Percentiles rank a stretch among this genome's conserved stretches.
phyloP scores from a whole-genome alignment of 768 basidiomycete species.

The Agrocybe pediades region DNA sequence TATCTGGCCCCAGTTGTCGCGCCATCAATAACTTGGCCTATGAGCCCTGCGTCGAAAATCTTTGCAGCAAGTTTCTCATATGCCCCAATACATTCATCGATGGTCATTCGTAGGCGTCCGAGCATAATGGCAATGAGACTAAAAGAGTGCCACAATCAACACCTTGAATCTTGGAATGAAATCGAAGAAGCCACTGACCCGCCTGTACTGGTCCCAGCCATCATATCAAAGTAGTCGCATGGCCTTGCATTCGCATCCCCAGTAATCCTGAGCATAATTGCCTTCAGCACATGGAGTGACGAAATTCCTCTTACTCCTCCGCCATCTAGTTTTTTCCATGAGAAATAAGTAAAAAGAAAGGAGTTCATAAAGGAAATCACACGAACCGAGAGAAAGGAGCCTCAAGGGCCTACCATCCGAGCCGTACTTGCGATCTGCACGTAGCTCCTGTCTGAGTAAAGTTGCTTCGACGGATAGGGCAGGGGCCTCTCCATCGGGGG shows the following conservation, averaged over 20 bases:
- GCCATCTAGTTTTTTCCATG: constrained; percentile 31
- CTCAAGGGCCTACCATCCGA: constrained; percentile 22
- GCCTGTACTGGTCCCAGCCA: constrained; percentile 35
- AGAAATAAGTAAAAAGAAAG: not conserved
- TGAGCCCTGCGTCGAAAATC: constrained; percentile 27
- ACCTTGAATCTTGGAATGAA: no score
- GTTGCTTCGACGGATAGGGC: constrained; percentile 26
- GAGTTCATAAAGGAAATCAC: not conserved
- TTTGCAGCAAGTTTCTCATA: constrained; percentile 27
- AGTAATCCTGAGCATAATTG: constrained; percentile 29
- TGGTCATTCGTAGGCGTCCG: constrained; percentile 34
- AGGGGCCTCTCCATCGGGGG: constrained; percentile 16
- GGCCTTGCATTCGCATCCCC: constrained; percentile 24
- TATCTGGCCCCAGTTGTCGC: constrained; percentile 25
- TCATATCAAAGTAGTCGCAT: constrained; percentile 36
- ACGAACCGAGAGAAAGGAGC: constrained; percentile 31
- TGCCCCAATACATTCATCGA: constrained; percentile 32
- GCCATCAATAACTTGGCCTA: constrained; percentile 14
- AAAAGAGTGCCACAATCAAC: not conserved
- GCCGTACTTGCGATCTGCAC: constrained; percentile 24
- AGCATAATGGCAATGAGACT: constrained; percentile 39
- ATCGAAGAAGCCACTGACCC: constrained; percentile 21
- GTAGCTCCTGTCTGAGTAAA: constrained; percentile 25
- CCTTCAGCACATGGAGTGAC: constrained; percentile 28
- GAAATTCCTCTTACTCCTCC: constrained; percentile 38